Evolutionary conservation across 805 yeast species (phyloP).

Genomic region (Isabelozyma rhagii): DNA sequence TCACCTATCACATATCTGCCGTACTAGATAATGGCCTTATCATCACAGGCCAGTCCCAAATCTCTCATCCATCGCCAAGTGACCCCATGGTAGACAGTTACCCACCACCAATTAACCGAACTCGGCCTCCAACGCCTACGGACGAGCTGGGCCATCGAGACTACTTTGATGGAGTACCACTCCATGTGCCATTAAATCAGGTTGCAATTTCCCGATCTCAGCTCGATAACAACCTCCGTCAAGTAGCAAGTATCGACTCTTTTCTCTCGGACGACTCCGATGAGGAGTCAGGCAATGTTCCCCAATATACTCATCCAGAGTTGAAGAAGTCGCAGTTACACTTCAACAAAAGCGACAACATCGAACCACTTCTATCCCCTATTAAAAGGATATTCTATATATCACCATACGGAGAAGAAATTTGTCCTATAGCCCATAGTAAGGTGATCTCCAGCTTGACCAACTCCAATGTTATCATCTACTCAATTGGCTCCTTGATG

Average conservation of each 20-base stretch:
- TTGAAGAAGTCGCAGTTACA: constrained; percentile 70
- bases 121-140: constrained; percentile 22
- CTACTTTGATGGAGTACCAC: background rate
- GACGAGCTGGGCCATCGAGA: background rate
- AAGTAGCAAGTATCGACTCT: background rate
- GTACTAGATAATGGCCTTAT: constrained; percentile 62
- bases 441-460: constrained; percentile 53
- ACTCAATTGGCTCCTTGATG: constrained; percentile 85
- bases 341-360: constrained; percentile 56
- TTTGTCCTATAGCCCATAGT: constrained; percentile 68
- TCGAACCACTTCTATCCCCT: constrained; percentile 67
- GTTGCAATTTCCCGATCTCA: constrained; percentile 1
- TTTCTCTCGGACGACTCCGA: constrained; percentile 17
- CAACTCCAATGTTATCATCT: constrained; percentile 55
- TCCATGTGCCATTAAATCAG: constrained; percentile 1
- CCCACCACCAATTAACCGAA: constrained; percentile 23
- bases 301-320: constrained; percentile 77
- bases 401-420: constrained; percentile 85
- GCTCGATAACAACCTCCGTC: background rate
- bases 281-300: constrained; percentile 58
- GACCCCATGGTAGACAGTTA: constrained; percentile 16
- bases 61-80: constrained; percentile 71
- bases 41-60: constrained; percentile 89
- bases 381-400: constrained; percentile 72
- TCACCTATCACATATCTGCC: constrained; percentile 85